Evolutionary conservation across 1,139 yeast genomes (phyloP), one percentile per base, ranked within the genome.

Genomic region (Meyerozyma athensensis): DNA sequence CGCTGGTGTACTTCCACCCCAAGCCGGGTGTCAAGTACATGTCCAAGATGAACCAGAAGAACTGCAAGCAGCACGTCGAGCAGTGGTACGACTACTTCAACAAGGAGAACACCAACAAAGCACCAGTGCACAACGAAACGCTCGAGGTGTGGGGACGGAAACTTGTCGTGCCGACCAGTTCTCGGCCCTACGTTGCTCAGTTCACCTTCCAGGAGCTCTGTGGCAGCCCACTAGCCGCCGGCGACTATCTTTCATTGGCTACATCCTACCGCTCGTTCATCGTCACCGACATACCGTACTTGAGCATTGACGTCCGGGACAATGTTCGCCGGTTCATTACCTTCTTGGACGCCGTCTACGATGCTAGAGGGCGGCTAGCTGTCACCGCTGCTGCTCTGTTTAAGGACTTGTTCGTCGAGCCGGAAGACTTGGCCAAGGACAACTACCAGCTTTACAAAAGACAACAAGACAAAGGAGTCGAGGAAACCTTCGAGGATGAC

Each of bases 341-440:
- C 0, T 90, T 92, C 51, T 63, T 92, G 39, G 98, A 92, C 60
- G 97, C 98, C 0, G 92, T 92, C 1, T 92, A 92, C 58, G 97
- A 92, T 58, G 82, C 82, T 42, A 89, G 86, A 47, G 85, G 95
- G 5, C 74, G 89, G 48, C 64, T 92, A 26, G 95, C 96, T 1
- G 94, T 89, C 19, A 89, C 97, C 0, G 81, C 89, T 0, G 96
- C 86, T 1, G 87, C 87, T 7, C 82, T 87, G 26, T 92, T 90
- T 57, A 79, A 80, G 38, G 86, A 85, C 45, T 72, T 92, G 39
- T 90, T 92, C 56, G 95, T 85, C 10, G 95, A 86, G 50, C 90
- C 92, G 1, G 87, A 82, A 50, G 81, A 78, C 46, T 59, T 82
- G 23, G 66, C 68, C 26, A 63, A 62, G 41, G 80, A 76, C 35